Percentiles rank a stretch among this genome's conserved stretches.
Evolutionary conservation across 805 yeast genomes (phyloP).

Genomic region (Vanderwaltozyma polyspora): DNA sequence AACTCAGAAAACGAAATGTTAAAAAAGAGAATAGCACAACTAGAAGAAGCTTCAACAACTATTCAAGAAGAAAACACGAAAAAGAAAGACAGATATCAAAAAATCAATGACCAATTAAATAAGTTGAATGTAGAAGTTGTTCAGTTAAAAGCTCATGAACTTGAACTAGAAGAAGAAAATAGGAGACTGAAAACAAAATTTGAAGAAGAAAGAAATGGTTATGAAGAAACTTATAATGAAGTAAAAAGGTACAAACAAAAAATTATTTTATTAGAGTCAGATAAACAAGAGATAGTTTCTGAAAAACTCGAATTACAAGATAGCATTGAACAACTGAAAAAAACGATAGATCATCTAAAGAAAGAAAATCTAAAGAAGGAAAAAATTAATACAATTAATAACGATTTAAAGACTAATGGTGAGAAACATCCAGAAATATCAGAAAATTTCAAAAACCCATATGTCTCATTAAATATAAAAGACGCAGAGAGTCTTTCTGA

Average conservation of each 20-base stretch:
- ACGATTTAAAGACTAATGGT: not conserved
- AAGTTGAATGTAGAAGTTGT: slow-evolving; percentile 21
- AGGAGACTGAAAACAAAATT: slow-evolving; percentile 12
- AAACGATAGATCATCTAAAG: slow-evolving; percentile 7
- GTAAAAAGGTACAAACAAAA: slow-evolving; percentile 12
- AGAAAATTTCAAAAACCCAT: not conserved
- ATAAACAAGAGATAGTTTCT: slow-evolving; percentile 12
- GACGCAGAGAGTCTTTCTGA: not conserved
- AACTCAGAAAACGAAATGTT: slow-evolving; percentile 21
- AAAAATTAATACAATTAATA: not conserved
- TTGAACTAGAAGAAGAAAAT: slow-evolving; percentile 21
- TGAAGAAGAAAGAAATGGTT: slow-evolving; percentile 10
- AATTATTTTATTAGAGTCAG: slow-evolving; percentile 10
- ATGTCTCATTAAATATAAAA: slow-evolving; percentile 2
- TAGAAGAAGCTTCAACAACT: slow-evolving; percentile 12
- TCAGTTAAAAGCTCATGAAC: slow-evolving; percentile 20
- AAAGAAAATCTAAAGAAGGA: slow-evolving; percentile 4
- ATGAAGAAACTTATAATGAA: slow-evolving; percentile 13
- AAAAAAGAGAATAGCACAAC: slow-evolving; percentile 11
- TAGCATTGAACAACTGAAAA: slow-evolving; percentile 14
- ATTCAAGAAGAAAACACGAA: slow-evolving; percentile 11
- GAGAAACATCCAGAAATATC: not conserved
- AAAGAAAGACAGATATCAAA: slow-evolving; percentile 11
- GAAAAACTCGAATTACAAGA: slow-evolving; percentile 21
- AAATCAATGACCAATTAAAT: slow-evolving; percentile 23